Conservation (phyloP, 768 basidiomycete genomes). For the Lactarius tabidus region DNA sequence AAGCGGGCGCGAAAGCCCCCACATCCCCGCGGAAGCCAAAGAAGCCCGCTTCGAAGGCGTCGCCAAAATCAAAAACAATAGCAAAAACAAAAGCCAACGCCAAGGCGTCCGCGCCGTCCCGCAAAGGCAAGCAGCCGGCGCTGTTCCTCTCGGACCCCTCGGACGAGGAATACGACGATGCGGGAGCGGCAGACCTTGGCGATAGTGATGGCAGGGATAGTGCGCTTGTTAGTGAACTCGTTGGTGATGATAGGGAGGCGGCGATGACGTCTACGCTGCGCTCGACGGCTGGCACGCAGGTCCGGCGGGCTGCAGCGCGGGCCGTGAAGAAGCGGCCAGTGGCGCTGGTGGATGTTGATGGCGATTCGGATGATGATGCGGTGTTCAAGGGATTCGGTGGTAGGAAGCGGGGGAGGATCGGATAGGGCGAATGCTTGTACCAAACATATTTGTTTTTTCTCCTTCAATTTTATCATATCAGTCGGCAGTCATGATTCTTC, state of each 20-base stretch:
- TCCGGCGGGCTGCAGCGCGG: constrained; percentile 18
- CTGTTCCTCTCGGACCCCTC: constrained; percentile 23
- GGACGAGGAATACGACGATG: constrained; percentile 9
- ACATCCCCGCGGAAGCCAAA: not conserved
- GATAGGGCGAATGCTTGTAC: too few relatives aligned
- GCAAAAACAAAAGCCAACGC: not conserved
- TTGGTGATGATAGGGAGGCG: constrained; percentile 6
- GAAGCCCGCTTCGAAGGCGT: constrained; percentile 4
- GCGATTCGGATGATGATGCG: constrained; percentile 65
- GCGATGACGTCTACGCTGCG: constrained; percentile 30
- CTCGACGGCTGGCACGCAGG: constrained; percentile 28
- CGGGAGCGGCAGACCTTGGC: not conserved
- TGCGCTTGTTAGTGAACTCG: not conserved
- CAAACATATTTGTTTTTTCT: too few relatives aligned
- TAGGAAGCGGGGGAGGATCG: constrained; percentile 28
- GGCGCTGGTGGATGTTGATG: constrained; percentile 40
- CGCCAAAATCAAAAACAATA: not conserved
- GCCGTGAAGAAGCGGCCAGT: constrained; percentile 17
- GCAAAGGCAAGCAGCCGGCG: constrained; percentile 6
- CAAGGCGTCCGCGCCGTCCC: not conserved
- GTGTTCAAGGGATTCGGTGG: constrained; percentile 59
- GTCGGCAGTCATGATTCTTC: too few relatives aligned
- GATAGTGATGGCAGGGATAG: not conserved
- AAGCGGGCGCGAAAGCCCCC: not conserved
- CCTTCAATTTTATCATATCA: too few relatives aligned